phyloP scores from a whole-genome alignment of 1,284 basidiomycete species.

The Boletus semigastroideus region DNA sequence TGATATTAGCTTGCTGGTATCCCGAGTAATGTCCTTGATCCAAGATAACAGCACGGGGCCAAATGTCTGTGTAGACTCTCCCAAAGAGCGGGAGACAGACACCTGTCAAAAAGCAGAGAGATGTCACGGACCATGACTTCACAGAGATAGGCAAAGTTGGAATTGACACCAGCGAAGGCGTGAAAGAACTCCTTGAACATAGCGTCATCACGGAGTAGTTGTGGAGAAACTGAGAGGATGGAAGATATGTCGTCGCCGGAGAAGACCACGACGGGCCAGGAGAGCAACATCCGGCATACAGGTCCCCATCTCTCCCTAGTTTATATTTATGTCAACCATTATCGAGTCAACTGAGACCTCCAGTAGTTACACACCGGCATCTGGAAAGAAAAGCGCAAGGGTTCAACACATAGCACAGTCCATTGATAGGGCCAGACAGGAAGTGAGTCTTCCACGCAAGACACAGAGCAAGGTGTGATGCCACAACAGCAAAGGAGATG shows the following conservation, averaged over 20 bases:
- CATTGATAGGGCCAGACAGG: conserved; percentile 2
- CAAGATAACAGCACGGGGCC: conserved; percentile 13
- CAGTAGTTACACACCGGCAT: conserved; percentile 17
- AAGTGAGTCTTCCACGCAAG: too few relatives aligned
- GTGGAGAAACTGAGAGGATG: conserved; percentile 6
- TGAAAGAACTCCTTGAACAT: conserved; percentile 19
- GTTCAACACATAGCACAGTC: conserved; percentile 15
- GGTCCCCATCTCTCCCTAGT: conserved; percentile 16
- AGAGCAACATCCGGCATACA: conserved; percentile 16
- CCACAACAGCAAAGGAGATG: too few relatives aligned
- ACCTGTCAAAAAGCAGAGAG: conserved; percentile 24
- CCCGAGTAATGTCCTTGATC: conserved; percentile 6
- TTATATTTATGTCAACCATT: neutral
- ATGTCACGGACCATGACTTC: conserved; percentile 18
- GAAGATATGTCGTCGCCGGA: conserved; percentile 14
- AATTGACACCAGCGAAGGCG: conserved; percentile 15
- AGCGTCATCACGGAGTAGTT: conserved; percentile 14
- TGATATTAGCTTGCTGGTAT: conserved; percentile 7
- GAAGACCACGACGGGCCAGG: conserved; percentile 16
- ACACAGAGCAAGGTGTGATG: too few relatives aligned
- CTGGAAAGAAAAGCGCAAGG: conserved; percentile 18
- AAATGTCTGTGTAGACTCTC: conserved; percentile 12
- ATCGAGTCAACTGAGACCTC: conserved; percentile 1
- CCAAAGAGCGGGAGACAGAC: conserved; percentile 20
- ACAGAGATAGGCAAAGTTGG: conserved; percentile 13